These are phyloP conservation scores for Amaranthus tricolor DNA, from an alignment of 179 eudicot species.

Conservation along the genomic window DNA sequence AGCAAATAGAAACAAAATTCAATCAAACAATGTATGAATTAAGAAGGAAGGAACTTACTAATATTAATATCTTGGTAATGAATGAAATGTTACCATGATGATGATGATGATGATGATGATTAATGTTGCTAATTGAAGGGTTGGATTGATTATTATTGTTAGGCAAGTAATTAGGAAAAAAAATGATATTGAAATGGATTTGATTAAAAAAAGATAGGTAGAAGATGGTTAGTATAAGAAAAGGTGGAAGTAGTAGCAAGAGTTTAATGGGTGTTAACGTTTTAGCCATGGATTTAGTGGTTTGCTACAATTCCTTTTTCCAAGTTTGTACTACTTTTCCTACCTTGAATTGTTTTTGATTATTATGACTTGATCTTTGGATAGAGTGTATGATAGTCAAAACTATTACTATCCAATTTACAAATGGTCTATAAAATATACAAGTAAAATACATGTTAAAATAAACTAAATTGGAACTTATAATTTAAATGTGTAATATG, in stretches of 20 bases:
- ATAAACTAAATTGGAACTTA: no score
- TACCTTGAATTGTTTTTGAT: no score
- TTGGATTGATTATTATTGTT: constrained; percentile 1
- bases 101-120: constrained; percentile 11
- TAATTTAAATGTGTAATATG: no score
- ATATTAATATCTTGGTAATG: constrained; percentile 2
- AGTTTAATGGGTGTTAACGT: constrained; percentile 11
- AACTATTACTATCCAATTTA: no score
- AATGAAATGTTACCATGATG: not conserved
- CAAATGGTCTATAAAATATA: no score
- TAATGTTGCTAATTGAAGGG: constrained; percentile 6
- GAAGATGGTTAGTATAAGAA: constrained; percentile 25
- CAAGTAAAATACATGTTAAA: no score
- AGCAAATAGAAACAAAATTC: no score
- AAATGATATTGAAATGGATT: constrained; percentile 4
- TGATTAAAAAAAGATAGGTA: constrained; percentile 18
- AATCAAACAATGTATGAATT: not conserved
- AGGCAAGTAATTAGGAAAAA: not conserved
- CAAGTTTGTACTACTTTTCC: not conserved
- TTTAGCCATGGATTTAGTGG: constrained; percentile 18
- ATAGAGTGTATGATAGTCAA: no score
- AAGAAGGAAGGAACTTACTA: constrained; percentile 18
- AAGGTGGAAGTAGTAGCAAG: constrained; percentile 19
- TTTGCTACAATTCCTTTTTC: not conserved
- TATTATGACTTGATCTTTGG: no score